Evolutionary conservation across 495 filamentous ascomycete genomes (phyloP), one percentile per base, ranked within the genome.

Genomic region (Aspergillus bridgeri): DNA sequence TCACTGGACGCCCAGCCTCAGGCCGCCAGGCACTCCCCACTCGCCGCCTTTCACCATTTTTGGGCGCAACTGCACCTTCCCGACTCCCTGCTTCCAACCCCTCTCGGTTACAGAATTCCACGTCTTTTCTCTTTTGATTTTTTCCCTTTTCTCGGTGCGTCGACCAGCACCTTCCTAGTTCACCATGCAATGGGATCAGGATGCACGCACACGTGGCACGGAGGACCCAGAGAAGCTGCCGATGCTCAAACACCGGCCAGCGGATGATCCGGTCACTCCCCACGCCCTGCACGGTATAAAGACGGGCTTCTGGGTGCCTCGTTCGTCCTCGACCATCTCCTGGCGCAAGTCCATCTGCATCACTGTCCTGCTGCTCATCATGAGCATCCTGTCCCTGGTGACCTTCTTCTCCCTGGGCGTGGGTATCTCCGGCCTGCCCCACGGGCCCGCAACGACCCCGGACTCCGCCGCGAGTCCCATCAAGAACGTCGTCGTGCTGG

Each of bases 401-500:
- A 33, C 48, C 6, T 48, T 60, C 48, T 52, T 60, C 47, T 56
- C 43, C 19, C 46, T 60, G 9, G 48, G 53, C 24, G 6, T 51
- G 23, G 46, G 46, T 13, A 52, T 60, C 48, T 18, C 25, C 25
- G 58, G 53, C 42, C 58, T 45, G 6, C 47, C 58, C 6, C 52
- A 49, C 21, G 20, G 11, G 19, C 50, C 24, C 4, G 24, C 61
- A 11, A 54, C 54, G 11, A 66, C 23, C 19, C 57, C 57, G n/a
- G n/a, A n/a, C 5, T 25, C 63, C 22, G 56, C 54, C 13, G 60
- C 68, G 56, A 60, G 57, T 23, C 75, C 75, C 47, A 77, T 79
- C 65, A 72, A 73, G 61, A 75, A 79, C 54, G 71, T 79, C 19
- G 74, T 79, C 43, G 70, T 75, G 19, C 62, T 79, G 18, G 68